These are phyloP conservation scores for Otatea glauca DNA, from an alignment of 176 grass and related monocot species.

Conservation along the genomic window DNA sequence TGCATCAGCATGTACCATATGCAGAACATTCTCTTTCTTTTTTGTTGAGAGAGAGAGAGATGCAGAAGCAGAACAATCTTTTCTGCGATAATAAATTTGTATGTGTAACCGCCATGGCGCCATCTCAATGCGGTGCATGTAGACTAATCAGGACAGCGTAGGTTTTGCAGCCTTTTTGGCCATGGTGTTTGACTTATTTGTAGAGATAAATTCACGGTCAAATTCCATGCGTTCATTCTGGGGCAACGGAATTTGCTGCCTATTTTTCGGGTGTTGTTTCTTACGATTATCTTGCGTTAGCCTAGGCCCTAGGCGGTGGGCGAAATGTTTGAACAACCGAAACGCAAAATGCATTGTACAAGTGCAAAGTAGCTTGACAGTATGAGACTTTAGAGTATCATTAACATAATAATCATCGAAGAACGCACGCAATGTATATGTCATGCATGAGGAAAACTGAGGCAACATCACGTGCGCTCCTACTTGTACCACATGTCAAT, in stretches of 20 bases:
- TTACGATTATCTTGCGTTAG: not conserved
- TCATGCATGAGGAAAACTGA: not conserved
- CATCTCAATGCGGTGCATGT: too few species aligned
- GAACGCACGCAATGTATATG: not conserved
- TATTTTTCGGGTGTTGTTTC: not conserved
- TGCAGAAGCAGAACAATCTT: too few species aligned
- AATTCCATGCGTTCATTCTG: not conserved
- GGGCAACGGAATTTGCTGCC: not conserved
- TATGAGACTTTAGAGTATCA: too few species aligned
- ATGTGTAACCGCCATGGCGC: not conserved
- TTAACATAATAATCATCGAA: not conserved
- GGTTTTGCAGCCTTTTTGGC: too few species aligned
- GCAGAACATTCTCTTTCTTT: too few species aligned
- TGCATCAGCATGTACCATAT: not conserved
- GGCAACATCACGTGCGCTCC: slow-evolving; percentile 30
- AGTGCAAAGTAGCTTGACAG: not conserved
- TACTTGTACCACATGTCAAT: slow-evolving; percentile 11
- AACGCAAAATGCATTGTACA: not conserved
- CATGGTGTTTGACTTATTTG: too few species aligned
- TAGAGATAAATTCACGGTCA: too few species aligned
- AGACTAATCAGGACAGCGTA: too few species aligned
- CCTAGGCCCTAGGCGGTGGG: not conserved
- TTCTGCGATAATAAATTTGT: not conserved
- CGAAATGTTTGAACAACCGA: slow-evolving; percentile 23
- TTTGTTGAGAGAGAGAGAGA: too few species aligned